Conservation (phyloP, 2,329 filamentous ascomycete species). For the Cordyceps farinosa region DNA sequence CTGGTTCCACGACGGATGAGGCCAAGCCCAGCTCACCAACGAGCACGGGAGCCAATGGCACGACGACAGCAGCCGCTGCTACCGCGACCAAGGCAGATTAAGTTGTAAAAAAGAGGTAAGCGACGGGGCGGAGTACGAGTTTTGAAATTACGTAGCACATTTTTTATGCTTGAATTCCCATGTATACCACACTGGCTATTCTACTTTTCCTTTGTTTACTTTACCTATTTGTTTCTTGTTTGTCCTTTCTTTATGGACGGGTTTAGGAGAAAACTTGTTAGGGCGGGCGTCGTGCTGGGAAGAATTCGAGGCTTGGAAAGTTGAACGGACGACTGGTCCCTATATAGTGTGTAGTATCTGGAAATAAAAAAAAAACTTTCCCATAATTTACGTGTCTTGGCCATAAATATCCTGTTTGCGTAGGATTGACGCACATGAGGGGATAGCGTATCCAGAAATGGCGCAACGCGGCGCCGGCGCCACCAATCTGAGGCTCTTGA, state of each 20-base stretch:
- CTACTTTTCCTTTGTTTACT: constrained; percentile 14
- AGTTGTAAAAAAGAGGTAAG: constrained; percentile 17
- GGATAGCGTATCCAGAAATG: too few relatives aligned
- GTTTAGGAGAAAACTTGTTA: constrained; percentile 9
- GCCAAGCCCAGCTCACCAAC: constrained; percentile 49
- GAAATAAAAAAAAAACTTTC: not conserved
- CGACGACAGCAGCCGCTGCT: constrained; percentile 30
- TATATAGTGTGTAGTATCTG: constrained; percentile 15
- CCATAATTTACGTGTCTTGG: not conserved
- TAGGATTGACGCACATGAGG: too few relatives aligned
- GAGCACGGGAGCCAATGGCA: constrained; percentile 45
- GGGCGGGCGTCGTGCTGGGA: constrained; percentile 12
- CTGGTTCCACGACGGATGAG: constrained; percentile 48
- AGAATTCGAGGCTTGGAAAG: constrained; percentile 7
- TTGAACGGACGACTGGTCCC: constrained; percentile 3
- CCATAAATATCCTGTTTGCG: too few relatives aligned
- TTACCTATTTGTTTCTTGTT: constrained; percentile 14
- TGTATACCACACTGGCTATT: constrained; percentile 20
- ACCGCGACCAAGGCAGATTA: constrained; percentile 47
- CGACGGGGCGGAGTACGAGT: constrained; percentile 7
- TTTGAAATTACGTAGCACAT: constrained; percentile 15
- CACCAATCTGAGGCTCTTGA: too few relatives aligned
- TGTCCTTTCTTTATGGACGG: constrained; percentile 17
- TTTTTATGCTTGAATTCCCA: constrained; percentile 17
- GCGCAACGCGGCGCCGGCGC: too few relatives aligned